Evolutionary conservation across 176 grass and related monocot genomes (phyloP).

Genomic region (Saccharum officinarum): DNA sequence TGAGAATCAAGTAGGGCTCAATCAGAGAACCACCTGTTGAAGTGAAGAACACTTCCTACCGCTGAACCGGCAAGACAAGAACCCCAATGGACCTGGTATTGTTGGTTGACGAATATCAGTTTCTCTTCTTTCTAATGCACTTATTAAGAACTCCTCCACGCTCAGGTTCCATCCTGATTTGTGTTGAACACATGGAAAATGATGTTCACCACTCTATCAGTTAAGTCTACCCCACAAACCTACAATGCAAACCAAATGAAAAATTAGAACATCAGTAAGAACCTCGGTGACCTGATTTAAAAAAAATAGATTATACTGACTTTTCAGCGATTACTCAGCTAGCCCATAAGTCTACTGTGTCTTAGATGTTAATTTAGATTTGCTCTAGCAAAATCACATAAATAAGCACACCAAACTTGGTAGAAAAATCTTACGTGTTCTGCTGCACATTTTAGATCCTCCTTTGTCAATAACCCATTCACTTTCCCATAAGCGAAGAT

Average conservation of each 20-base stretch:
- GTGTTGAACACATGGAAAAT: constrained; percentile 85
- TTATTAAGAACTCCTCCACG: constrained; percentile 72
- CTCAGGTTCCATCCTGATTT: constrained; percentile 72
- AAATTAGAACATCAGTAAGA: neutral
- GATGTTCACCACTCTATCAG: constrained; percentile 77
- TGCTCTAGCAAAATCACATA: neutral
- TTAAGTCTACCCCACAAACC: constrained; percentile 74
- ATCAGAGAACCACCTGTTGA: constrained; percentile 33
- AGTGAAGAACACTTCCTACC: constrained; percentile 40
- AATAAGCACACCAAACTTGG: neutral
- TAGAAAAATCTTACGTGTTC: constrained; percentile 58
- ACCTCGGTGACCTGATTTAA: neutral
- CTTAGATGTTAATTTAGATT: too few species aligned
- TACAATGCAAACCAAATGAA: constrained; percentile 11
- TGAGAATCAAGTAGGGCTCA: neutral
- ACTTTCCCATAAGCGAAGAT: constrained; percentile 85
- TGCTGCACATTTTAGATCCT: constrained; percentile 80
- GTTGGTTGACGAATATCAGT: constrained; percentile 54
- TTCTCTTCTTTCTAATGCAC: constrained; percentile 73
- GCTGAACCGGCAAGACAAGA: constrained; percentile 62
- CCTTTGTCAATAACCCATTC: constrained; percentile 77
- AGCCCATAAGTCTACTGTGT: neutral
- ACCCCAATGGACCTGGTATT: constrained; percentile 32
- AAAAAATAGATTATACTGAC: neutral
- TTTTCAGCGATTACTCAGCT: neutral